These are phyloP conservation scores for Coemansia sp. DNA, from an alignment of 192 early-diverging fungal species.

Conservation along the genomic window DNA sequence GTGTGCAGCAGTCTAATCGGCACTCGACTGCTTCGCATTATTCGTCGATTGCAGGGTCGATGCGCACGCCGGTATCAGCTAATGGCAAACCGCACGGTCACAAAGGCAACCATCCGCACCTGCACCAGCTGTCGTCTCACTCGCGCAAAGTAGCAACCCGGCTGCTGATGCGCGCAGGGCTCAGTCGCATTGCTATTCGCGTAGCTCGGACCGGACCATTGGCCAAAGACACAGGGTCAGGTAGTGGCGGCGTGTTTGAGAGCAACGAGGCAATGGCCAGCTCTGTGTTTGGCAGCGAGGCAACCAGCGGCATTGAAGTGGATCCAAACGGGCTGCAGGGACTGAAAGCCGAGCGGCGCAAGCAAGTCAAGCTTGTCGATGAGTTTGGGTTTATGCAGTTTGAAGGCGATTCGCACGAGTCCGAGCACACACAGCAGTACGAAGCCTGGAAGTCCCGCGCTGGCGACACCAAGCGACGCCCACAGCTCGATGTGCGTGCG, in stretches of 20 bases:
- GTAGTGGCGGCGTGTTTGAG: conserved; percentile 9
- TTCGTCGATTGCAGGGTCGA: conserved; percentile 24
- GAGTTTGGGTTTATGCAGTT: conserved; percentile 48
- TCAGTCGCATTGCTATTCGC: conserved; percentile 50
- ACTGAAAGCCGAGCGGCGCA: conserved; percentile 36
- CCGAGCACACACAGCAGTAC: conserved; percentile 29
- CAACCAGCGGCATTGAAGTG: conserved; percentile 22
- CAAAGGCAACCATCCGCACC: conserved; percentile 4
- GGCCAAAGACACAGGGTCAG: neutral
- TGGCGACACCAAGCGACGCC: conserved; percentile 1
- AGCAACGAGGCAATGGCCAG: conserved; percentile 21
- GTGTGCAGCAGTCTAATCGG: conserved; percentile 6
- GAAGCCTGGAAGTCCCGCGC: conserved; percentile 25
- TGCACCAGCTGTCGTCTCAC: conserved; percentile 24
- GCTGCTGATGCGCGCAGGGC: conserved; percentile 46
- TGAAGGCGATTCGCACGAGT: conserved; percentile 23
- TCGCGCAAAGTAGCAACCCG: conserved; percentile 43
- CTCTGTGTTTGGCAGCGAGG: conserved; percentile 20
- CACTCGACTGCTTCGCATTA: conserved; percentile 24
- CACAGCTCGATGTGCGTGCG: conserved; percentile 5
- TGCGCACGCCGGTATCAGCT: neutral
- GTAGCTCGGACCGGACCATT: conserved; percentile 23
- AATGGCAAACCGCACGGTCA: neutral
- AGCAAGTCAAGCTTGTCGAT: conserved; percentile 44
- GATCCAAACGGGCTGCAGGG: conserved; percentile 44